phyloP scores from a whole-genome alignment of 148 eudicot genomes.

The Persicaria tinctoria region DNA sequence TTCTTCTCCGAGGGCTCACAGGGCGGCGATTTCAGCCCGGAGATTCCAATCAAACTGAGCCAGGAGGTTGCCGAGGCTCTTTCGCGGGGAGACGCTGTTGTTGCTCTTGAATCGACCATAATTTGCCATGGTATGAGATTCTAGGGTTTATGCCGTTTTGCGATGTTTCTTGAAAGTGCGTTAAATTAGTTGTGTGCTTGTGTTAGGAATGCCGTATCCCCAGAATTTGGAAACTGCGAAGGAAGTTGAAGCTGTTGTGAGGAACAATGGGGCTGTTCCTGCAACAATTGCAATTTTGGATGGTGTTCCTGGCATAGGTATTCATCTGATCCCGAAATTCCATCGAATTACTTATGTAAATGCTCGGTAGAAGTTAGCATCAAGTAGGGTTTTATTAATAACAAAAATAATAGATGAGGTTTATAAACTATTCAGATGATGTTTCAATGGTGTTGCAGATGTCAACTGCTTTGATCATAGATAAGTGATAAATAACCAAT shows the following conservation, averaged over 20 bases:
- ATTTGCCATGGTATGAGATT: slow-evolving; percentile 69
- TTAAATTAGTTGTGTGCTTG: background rate
- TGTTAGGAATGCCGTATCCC: slow-evolving; percentile 95
- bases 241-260: slow-evolving; percentile 81
- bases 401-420: background rate
- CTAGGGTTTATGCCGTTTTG: background rate
- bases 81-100: slow-evolving; percentile 62
- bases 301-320: slow-evolving; percentile 85
- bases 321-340: background rate
- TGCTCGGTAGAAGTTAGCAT: background rate
- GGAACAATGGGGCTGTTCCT: slow-evolving; percentile 82
- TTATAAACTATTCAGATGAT: background rate
- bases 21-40: slow-evolving; percentile 11
- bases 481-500: background rate
- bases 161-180: background rate
- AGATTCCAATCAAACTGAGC: slow-evolving; percentile 43
- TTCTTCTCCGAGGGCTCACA: background rate
- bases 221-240: slow-evolving; percentile 79
- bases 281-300: slow-evolving; percentile 93
- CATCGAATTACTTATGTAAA: background rate
- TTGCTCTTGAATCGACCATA: slow-evolving; percentile 91
- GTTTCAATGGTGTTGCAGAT: background rate
- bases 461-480: background rate
- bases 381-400: background rate
- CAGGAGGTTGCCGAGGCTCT: slow-evolving; percentile 71